Evolutionary conservation across 225 moss, liverwort and hornwort species (phyloP), one percentile per base, ranked within the genome.

Genomic region (Takakia lepidozioides): DNA sequence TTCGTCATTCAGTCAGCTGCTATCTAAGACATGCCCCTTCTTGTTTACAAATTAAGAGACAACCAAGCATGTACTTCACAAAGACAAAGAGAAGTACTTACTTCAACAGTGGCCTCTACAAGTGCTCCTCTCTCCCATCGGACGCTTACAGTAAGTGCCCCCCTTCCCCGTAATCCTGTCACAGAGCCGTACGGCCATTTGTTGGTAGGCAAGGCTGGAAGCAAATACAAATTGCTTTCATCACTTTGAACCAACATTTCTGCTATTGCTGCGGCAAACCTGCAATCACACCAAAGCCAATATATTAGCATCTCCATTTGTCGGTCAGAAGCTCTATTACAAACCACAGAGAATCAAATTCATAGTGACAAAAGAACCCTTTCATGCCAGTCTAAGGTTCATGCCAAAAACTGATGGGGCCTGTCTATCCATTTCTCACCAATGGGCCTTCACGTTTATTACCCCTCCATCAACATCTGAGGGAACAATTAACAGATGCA

Each of bases 221-320:
- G 74, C 48, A 95, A 6, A 67, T 95, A 84, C 22, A 95, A 24
- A 55, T 78, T 71, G 43, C 55, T 58, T 61, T 71, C 76, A 67
- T 95, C 89, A 50, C 89, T 90, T 61, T 95, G 93, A 10, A 95
- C 56, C 43, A 95, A 60, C 84, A 90, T 84, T 62, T 95, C 93
- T 39, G 89, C 93, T 63, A 95, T 62, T 29, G 81, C 89, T 42
- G 89, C 93, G 9, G 89, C 87, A 57, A 82, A 90, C 49, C 93
- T 95, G 80, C 55, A 56, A 3, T 18, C 10, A 10, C 43, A n/a
- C n/a, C n/a, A n/a, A n/a, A n/a, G n/a, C n/a, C n/a, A n/a, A n/a
- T n/a, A n/a, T n/a, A n/a, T n/a, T n/a, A n/a, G n/a, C n/a, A n/a
- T n/a, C n/a, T n/a, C n/a, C n/a, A n/a, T n/a, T n/a, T n/a, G n/a